These are phyloP conservation scores for Xylaria castorea DNA, from an alignment of 495 filamentous ascomycete genomes.

Conservation along the genomic window DNA sequence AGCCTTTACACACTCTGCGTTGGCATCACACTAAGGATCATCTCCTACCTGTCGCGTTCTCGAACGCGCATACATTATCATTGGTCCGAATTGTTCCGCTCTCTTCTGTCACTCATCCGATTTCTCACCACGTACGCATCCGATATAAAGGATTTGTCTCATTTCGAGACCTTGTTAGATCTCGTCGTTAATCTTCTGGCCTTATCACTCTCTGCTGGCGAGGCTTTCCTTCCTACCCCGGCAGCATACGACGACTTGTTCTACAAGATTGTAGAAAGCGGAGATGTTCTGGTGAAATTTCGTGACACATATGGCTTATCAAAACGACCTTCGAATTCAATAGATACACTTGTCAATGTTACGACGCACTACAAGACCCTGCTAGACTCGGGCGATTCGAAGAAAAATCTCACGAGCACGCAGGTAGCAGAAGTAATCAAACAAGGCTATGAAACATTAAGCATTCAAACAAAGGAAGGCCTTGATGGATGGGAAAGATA, in stretches of 20 bases:
- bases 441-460: slow-evolving; percentile 92
- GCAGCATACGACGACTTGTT: slow-evolving; percentile 94
- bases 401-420: slow-evolving; percentile 74
- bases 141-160: slow-evolving; percentile 69
- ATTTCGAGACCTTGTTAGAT: slow-evolving; percentile 68
- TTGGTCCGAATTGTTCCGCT: slow-evolving; percentile 95
- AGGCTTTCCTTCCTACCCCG: slow-evolving; percentile 90
- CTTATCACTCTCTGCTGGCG: slow-evolving; percentile 83
- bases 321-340: slow-evolving; percentile 65
- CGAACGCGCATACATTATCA: slow-evolving; percentile 83
- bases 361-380: slow-evolving; percentile 86
- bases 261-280: slow-evolving; percentile 95
- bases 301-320: slow-evolving; percentile 71
- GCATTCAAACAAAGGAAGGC: slow-evolving; percentile 82
- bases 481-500: slow-evolving; percentile 80
- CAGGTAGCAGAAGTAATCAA: slow-evolving; percentile 93
- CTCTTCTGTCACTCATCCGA: slow-evolving; percentile 84
- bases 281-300: slow-evolving; percentile 84
- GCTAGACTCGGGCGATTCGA: slow-evolving; percentile 65
- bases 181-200: slow-evolving; percentile 83
- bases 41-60: slow-evolving; percentile 82
- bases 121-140: slow-evolving; percentile 86
- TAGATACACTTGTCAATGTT: slow-evolving; percentile 83
- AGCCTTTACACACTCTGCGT: slow-evolving; percentile 81
- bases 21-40: slow-evolving; percentile 78